Conservation (phyloP, 1,139 yeast species). For the Pichia sp. region DNA sequence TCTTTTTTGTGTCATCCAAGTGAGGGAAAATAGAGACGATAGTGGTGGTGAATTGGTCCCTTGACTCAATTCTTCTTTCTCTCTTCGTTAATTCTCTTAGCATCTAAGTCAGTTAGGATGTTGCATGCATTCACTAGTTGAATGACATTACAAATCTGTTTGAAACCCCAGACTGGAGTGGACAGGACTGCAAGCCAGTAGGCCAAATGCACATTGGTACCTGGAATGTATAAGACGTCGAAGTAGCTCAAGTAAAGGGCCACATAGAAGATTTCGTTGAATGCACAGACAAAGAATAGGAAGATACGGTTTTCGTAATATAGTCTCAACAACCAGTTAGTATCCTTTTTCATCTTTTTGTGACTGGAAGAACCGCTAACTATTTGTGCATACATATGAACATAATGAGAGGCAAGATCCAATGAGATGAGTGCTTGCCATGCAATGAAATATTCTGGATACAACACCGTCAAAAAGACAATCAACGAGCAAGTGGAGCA, state of each 20-base stretch:
- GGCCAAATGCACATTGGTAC: constrained; percentile 51
- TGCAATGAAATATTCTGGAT: constrained; percentile 56
- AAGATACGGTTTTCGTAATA: constrained; percentile 85
- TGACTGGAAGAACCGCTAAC: constrained; percentile 75
- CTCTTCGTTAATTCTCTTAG: constrained; percentile 36
- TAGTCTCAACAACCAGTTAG: constrained; percentile 65
- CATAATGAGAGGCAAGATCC: constrained; percentile 92
- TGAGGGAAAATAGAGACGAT: too few relatives aligned
- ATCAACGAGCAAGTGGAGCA: constrained; percentile 91
- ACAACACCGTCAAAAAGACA: constrained; percentile 75
- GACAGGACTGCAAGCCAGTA: constrained; percentile 58
- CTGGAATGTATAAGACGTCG: constrained; percentile 32
- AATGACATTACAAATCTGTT: constrained; percentile 83
- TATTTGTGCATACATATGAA: constrained; percentile 97
- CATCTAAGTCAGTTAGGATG: constrained; percentile 74
- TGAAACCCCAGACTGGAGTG: constrained; percentile 84
- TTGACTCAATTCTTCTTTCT: constrained; percentile 6
- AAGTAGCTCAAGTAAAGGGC: constrained; percentile 77
- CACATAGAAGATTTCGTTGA: constrained; percentile 88
- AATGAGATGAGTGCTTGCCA: constrained; percentile 84
- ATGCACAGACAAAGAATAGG: constrained; percentile 81
- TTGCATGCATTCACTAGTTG: constrained; percentile 85
- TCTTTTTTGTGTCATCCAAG: too few relatives aligned
- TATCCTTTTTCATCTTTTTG: constrained; percentile 70
- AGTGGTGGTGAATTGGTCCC: too few relatives aligned